These are phyloP conservation scores for Dichotomopilus funicola DNA, from an alignment of 2,329 filamentous ascomycete species.

Conservation along the genomic window DNA sequence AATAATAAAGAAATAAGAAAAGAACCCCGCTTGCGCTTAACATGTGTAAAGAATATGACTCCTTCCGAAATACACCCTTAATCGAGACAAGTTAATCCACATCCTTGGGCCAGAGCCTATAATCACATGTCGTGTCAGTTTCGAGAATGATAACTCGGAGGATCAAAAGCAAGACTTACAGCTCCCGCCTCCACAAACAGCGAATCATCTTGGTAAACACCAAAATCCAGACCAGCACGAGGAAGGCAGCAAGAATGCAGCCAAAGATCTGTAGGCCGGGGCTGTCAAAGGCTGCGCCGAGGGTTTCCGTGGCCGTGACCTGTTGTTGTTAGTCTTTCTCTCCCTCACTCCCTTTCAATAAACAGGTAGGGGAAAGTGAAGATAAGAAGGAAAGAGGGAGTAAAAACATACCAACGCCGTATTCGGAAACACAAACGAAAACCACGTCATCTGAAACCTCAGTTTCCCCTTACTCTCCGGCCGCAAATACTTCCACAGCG, in stretches of 20 bases:
- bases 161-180: constrained; percentile 30
- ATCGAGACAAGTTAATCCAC: constrained; percentile 2
- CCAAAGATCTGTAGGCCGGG: constrained; percentile 59
- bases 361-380: background rate
- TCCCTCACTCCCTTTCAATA: too few species aligned
- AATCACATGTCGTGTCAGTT: background rate
- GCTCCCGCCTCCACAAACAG: constrained; percentile 57
- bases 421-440: constrained; percentile 75
- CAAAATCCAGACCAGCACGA: constrained; percentile 62
- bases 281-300: constrained; percentile 56
- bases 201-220: constrained; percentile 65
- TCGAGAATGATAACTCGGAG: too few species aligned
- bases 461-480: constrained; percentile 46
- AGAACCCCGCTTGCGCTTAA: too few species aligned
- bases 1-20: too few species aligned
- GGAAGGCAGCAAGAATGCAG: constrained; percentile 56
- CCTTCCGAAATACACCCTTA: background rate
- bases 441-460: constrained; percentile 81
- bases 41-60: too few species aligned
- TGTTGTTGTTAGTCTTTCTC: constrained; percentile 2
- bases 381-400: constrained; percentile 36
- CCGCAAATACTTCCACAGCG: constrained; percentile 61
- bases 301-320: constrained; percentile 64
- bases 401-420: constrained; percentile 52
- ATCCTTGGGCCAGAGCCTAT: constrained; percentile 64